Evolutionary conservation across 495 filamentous ascomycete species (phyloP), one percentile per base, ranked within the genome.

Genomic region (Penicillium parvum): DNA sequence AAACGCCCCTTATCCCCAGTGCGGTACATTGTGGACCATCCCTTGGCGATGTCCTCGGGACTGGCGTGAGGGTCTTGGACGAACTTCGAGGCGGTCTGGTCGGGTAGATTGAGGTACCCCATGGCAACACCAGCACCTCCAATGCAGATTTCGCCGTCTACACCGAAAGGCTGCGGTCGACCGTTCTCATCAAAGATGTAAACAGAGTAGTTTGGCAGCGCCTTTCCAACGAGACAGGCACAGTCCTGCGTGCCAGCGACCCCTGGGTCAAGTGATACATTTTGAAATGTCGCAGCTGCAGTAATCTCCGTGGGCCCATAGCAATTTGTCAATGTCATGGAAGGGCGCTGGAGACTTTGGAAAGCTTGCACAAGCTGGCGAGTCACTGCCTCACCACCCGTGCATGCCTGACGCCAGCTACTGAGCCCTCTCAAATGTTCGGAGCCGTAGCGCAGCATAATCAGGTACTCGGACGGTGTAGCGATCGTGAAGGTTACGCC

Each of bases 151-250:
- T 78, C 69, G 1, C 74, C 75, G 1, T 59, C 36, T 3, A 63
- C 26, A 5, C 70, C 72, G 11, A 47, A 23, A 0, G 71, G 68
- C 0, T 76, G 2, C 3, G 60, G 63, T 6, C 55, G 37, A 5
- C 60, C 23, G 4, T 71, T 5, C 5, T 64, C 36, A 38, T 77
- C 72, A 2, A 78, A 21, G 17, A 77, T 55, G 44, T 74, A 74
- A 4, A 55, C 26, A 5, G 19, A 19, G 35, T 69, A 69, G 45
- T 75, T 75, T 4, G 8, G 4, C 8, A 28, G 26, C 9, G 26
- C 26, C 26, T 8, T 28, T 4, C 9, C 12, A 28, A 28, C 3
- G 26, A 28, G 8, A 28, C 26, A 0, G 69, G 64, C 8, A 69
- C 52, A 43, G 0, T 63, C 50, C 39, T 61, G 60, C 10, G 7